Base-by-base conservation (phyloP, 225 moss, liverwort and hornwort species). In the Marchantia paleacea region DNA sequence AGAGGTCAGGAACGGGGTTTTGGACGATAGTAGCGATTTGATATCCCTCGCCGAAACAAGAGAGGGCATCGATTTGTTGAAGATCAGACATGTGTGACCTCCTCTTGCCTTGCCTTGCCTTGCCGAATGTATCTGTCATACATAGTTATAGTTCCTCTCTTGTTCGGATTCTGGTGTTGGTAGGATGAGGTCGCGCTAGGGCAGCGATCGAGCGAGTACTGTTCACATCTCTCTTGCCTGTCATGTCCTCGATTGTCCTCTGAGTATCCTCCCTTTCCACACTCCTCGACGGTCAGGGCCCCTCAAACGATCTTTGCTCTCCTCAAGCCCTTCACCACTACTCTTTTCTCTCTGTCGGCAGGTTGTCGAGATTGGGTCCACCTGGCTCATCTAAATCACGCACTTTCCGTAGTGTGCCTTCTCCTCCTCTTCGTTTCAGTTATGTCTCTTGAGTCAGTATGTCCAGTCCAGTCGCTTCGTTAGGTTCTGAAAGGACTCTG, bases 21-120 rank as follows among this genome's bases (percentile, higher is more conserved):
- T 60, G 31, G 39, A n/a, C n/a, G 29, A 48, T 14, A 30, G 16
- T 76, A 18, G 58, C 10, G 30, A 39, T 58, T 60, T 76, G 75
- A 22, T 47, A n/a, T 76, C 39, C 75, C 58, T 76, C 58, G 39
- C 31, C 58, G 60, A 16, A 76, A 12, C 75, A 51, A 31, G 75
- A 75, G 57, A 75, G 30, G 55, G 28, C 58, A 10, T 60, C 22
- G 58, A 39, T 18, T 31, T 39, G 18, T 20, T 76, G 60, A 76
- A 60, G 31, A 76, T 31, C 39, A 47, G 39, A 76, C 60, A 60
- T 76, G 57, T 75, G 58, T 54, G 75, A 76, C 74, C 15, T 24
- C 55, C 0, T 52, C 20, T 16, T 39, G 8, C 3, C 57, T 57
- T 57, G 57, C 64, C 58, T 60, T 58, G 10, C 58, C 15, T 76